Evolutionary conservation across 2,329 filamentous ascomycete species (phyloP).

Genomic region (Epicoccum sorghinum): DNA sequence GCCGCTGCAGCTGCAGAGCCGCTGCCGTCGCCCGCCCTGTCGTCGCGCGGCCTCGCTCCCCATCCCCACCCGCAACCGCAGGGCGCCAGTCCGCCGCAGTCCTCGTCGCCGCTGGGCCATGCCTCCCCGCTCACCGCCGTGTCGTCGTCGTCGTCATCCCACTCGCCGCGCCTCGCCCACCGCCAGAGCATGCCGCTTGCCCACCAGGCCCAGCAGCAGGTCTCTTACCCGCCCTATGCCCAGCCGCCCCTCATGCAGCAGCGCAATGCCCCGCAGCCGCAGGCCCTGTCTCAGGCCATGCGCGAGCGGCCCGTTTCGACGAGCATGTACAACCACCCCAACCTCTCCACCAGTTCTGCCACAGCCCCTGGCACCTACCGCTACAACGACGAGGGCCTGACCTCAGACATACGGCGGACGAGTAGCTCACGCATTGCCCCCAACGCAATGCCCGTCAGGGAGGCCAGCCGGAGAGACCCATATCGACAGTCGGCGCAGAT

Average conservation of each 20-base stretch:
- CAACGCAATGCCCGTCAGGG: slow-evolving; percentile 68
- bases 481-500: slow-evolving; percentile 67
- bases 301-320: slow-evolving; percentile 52
- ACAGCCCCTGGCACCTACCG: slow-evolving; percentile 51
- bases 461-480: slow-evolving; percentile 71
- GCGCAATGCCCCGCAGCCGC: slow-evolving; percentile 29
- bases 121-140: slow-evolving; percentile 28
- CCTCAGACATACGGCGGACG: slow-evolving; percentile 53
- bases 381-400: slow-evolving; percentile 54
- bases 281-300: slow-evolving; percentile 35
- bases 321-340: slow-evolving; percentile 56
- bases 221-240: slow-evolving; percentile 39
- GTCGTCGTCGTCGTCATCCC: slow-evolving; percentile 29
- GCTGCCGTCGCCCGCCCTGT: slow-evolving; percentile 34
- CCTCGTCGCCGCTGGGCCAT: slow-evolving; percentile 32
- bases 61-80: slow-evolving; percentile 50
- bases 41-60: slow-evolving; percentile 50
- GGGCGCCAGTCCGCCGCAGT: slow-evolving; percentile 36
- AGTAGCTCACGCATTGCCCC: slow-evolving; percentile 68
- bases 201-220: slow-evolving; percentile 50
- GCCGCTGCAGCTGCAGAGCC: slow-evolving; percentile 19
- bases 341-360: slow-evolving; percentile 54
- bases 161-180: slow-evolving; percentile 47
- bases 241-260: slow-evolving; percentile 32
- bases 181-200: slow-evolving; percentile 52